Conservation (phyloP, 192 early-diverging fungal genomes). For the Entophlyctis helioformis region DNA sequence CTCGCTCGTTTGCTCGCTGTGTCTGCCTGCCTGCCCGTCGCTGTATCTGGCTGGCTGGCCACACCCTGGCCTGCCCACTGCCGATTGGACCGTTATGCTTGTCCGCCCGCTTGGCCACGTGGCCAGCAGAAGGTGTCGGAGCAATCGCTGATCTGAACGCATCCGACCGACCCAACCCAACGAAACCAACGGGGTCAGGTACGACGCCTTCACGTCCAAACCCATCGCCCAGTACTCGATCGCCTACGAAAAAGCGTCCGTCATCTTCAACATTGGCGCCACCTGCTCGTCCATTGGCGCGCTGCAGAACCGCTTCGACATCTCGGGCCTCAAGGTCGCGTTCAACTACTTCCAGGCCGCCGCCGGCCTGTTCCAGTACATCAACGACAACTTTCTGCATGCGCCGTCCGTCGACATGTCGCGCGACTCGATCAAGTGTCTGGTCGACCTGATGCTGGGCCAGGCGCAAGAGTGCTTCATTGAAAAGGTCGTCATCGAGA, state of each 20-base stretch:
- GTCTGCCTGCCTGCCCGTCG: no score
- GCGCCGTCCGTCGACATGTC: constrained; percentile 87
- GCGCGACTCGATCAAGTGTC: constrained; percentile 74
- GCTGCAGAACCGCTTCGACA: constrained; percentile 60
- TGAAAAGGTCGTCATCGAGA: constrained; percentile 74
- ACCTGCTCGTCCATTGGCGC: constrained; percentile 57
- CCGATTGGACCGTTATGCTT: no score
- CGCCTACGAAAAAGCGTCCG: constrained; percentile 94
- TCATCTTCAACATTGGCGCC: constrained; percentile 90
- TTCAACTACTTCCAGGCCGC: constrained; percentile 87
- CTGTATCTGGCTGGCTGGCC: no score
- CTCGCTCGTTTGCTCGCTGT: no score
- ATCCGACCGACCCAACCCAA: no score
- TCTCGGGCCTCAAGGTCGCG: constrained; percentile 63
- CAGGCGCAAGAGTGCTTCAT: constrained; percentile 91
- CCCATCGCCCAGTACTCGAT: constrained; percentile 78
- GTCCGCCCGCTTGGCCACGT: no score
- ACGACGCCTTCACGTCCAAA: constrained; percentile 75
- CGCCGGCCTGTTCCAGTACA: constrained; percentile 87
- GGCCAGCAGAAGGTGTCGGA: neutral
- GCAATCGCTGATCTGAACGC: neutral
- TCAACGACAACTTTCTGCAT: constrained; percentile 97
- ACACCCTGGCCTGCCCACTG: no score
- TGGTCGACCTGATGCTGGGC: constrained; percentile 78
- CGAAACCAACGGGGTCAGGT: constrained; percentile 34